Conservation (phyloP, 805 yeast genomes). For the Yamadazyma kitorensis region DNA sequence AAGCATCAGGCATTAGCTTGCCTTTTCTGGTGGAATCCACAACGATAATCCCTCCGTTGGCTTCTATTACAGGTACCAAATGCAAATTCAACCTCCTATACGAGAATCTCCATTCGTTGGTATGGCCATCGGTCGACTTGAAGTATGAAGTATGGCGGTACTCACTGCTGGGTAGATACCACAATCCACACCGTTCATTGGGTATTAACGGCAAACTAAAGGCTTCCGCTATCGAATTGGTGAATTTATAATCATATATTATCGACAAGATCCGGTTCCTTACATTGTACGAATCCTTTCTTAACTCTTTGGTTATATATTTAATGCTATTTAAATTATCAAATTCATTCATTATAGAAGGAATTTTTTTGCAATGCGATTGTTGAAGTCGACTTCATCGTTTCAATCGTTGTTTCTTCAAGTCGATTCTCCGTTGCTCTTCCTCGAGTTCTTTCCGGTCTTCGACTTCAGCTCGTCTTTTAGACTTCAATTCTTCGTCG, state of each 20-base stretch:
- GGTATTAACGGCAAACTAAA: slow-evolving; percentile 50
- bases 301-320: slow-evolving; percentile 40
- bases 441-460: slow-evolving; percentile 69
- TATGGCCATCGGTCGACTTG: slow-evolving; percentile 92
- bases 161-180: slow-evolving; percentile 62
- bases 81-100: slow-evolving; percentile 73
- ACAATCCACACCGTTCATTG: slow-evolving; percentile 82
- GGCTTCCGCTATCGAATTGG: slow-evolving; percentile 23
- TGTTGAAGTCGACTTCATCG: neutral
- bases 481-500: slow-evolving; percentile 74
- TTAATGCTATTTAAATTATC: slow-evolving; percentile 21
- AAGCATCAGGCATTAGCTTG: slow-evolving; percentile 79
- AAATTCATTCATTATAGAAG: slow-evolving; percentile 2
- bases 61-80: slow-evolving; percentile 47
- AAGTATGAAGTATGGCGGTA: slow-evolving; percentile 59
- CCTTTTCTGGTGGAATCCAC: slow-evolving; percentile 88
- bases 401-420: slow-evolving; percentile 18
- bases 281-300: slow-evolving; percentile 49
- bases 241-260: slow-evolving; percentile 54
- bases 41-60: slow-evolving; percentile 49
- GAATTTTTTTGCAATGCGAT: too few species aligned
- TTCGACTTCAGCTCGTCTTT: slow-evolving; percentile 67
- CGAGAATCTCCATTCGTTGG: slow-evolving; percentile 76
- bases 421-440: slow-evolving; percentile 44
- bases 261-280: slow-evolving; percentile 73